phyloP scores from a whole-genome alignment of 1,284 basidiomycete species.

The Rhodotorula sp. region DNA sequence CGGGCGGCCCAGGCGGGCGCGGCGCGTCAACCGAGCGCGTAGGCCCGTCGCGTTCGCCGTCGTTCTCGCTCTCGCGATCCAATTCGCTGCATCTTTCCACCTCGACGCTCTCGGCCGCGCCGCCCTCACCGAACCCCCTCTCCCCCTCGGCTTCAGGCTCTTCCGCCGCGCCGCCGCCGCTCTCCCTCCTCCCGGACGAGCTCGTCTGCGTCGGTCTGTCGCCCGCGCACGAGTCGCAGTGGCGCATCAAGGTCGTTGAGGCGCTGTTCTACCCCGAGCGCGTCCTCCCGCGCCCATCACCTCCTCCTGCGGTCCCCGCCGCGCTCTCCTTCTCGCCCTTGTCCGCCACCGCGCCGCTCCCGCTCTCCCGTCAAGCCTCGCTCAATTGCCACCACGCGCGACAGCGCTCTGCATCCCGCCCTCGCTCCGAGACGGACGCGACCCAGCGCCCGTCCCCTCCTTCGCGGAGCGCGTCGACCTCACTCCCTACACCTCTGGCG shows the following conservation, averaged over 20 bases:
- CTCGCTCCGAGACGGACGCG: neutral
- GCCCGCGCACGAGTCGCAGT: slow-evolving; percentile 18
- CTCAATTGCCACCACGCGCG: neutral
- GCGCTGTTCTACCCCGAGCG: slow-evolving; percentile 42
- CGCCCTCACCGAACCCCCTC: neutral
- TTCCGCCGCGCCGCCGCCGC: slow-evolving; percentile 16
- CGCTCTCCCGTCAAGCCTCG: neutral
- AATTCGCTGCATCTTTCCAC: slow-evolving; percentile 5
- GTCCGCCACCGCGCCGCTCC: neutral
- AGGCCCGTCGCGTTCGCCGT: neutral
- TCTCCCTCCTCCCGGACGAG: slow-evolving; percentile 44
- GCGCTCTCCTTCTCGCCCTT: neutral
- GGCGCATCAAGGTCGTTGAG: slow-evolving; percentile 37
- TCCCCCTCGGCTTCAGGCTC: neutral
- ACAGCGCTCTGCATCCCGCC: neutral
- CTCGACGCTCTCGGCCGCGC: slow-evolving; percentile 2
- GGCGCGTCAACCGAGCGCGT: neutral
- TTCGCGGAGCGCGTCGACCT: neutral
- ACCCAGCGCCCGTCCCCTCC: neutral
- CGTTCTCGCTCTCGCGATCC: neutral
- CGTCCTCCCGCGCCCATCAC: slow-evolving; percentile 23
- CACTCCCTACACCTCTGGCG: slow-evolving; percentile 22
- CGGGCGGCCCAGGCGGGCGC: neutral
- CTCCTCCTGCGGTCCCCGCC: neutral
- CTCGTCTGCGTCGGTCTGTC: slow-evolving; percentile 44